Evolutionary conservation across 768 basidiomycete genomes (phyloP).

Genomic region (Coprinopsis marcescibilis): DNA sequence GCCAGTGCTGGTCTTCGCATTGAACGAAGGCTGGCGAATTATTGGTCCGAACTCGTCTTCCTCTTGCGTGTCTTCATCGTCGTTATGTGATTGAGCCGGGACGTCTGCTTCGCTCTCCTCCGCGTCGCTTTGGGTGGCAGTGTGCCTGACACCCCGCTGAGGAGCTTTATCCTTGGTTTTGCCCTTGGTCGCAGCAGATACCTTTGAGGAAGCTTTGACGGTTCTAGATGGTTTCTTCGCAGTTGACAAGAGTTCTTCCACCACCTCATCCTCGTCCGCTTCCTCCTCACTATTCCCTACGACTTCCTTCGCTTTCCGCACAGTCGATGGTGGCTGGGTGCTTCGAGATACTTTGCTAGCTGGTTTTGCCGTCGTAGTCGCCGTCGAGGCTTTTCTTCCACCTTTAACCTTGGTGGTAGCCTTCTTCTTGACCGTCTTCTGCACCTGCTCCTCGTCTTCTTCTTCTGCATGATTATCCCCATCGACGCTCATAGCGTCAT

Average conservation of each 20-base stretch:
- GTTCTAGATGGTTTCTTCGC: constrained; percentile 11
- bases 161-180: constrained; percentile 1
- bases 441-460: not conserved
- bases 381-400: constrained; percentile 12
- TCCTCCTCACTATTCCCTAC: constrained; percentile 14
- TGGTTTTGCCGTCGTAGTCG: constrained; percentile 13
- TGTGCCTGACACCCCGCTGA: not conserved
- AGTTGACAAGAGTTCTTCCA: constrained; percentile 10
- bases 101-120: constrained; percentile 2
- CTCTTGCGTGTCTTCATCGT: not conserved
- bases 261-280: constrained; percentile 18
- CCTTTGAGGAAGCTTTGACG: constrained; percentile 12
- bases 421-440: constrained; percentile 9
- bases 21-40: constrained; percentile 4
- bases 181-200: constrained; percentile 4
- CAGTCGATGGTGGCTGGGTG: too few relatives aligned
- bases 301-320: constrained; percentile 13
- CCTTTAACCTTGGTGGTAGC: constrained; percentile 17
- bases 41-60: constrained; percentile 5
- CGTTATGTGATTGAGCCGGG: too few relatives aligned
- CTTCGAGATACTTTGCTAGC: constrained; percentile 19
- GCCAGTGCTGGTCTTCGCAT: not conserved
- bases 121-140: not conserved
- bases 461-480: not conserved
- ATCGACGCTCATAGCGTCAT: not conserved